Base-by-base conservation (phyloP, 2,329 filamentous ascomycete genomes). In the Coniochaeta sp. region DNA sequence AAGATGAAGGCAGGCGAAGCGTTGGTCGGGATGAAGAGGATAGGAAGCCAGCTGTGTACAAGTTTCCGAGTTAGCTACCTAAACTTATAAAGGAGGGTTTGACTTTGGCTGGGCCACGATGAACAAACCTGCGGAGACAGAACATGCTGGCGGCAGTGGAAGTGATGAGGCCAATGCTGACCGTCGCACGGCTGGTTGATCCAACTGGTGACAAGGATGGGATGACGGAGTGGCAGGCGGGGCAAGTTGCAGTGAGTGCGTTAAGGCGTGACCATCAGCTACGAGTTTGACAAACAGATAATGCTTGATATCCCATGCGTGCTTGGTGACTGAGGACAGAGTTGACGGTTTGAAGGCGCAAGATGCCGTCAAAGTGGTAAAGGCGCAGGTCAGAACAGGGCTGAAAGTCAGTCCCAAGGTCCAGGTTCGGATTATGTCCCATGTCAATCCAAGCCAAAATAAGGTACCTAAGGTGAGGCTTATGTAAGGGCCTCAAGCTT, bases 1-100 rank as follows among this genome's bases (percentile, higher is more conserved):
- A 93, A 85, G 73, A 95, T 90, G 78, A 93, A 93, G 69, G 90
- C 83, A 28, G 90, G 90, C 61, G 89, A 92, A 67, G 90, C 89
- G 73, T 93, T 92, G 62, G 90, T 91, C 58, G 90, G 90, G 67
- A 95, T 92, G 76, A 95, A 93, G 72, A 95, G 89, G 67, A 95
- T 86, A 32, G 90, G 90, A 58, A 95, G 84, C 89, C 90, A 93
- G 75, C 90, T 93, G 68, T 22, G 36, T 40, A 28, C 32, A 42
- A 42, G 36, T 10, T 44, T 3, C 57, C 70, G n/a, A 52, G 38
- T 42, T 30, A n/a, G 58, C 59, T 57, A 64, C n/a, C n/a, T n/a
- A n/a, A n/a, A n/a, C n/a, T n/a, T n/a, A n/a, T n/a, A n/a, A n/a
- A n/a, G n/a, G 32, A 34, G 38, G n/a, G 38, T 4, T 19, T 40